A percentile compares a stretch with the other conserved stretches of the same genome.
phyloP scores from a whole-genome alignment of 1,284 basidiomycete species.

The Leccinum pachyderme region DNA sequence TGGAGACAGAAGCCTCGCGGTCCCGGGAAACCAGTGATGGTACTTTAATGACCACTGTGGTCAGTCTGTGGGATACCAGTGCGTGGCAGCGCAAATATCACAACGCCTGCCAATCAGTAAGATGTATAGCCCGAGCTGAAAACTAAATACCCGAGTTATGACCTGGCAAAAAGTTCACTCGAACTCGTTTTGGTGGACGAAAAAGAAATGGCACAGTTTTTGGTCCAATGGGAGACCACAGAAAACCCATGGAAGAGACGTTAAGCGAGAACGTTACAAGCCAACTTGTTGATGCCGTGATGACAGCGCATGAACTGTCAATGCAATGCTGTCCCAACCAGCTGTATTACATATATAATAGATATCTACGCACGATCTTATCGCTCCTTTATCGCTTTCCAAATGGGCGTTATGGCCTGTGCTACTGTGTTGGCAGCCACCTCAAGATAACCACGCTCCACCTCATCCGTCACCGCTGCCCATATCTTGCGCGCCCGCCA shows the following conservation, averaged over 20 bases:
- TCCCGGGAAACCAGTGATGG: neutral
- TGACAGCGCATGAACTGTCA: neutral
- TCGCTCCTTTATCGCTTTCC: conserved; percentile 25
- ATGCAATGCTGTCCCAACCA: too few species aligned
- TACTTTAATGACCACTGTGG: neutral
- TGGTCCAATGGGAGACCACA: too few species aligned
- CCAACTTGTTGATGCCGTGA: too few species aligned
- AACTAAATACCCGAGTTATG: too few species aligned
- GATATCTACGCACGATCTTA: conserved; percentile 9
- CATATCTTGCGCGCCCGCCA: conserved; percentile 36
- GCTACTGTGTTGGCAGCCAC: conserved; percentile 37
- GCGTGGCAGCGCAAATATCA: neutral
- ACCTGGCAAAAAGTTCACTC: too few species aligned
- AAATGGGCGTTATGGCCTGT: conserved; percentile 34
- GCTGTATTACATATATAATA: neutral
- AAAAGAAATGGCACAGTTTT: too few species aligned
- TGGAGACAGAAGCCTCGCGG: neutral
- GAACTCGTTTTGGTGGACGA: too few species aligned
- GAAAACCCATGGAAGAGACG: too few species aligned
- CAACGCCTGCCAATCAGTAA: neutral
- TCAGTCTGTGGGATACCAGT: neutral
- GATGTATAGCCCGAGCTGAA: too few species aligned
- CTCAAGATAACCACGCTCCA: conserved; percentile 31
- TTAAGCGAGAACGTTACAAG: too few species aligned
- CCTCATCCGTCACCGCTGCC: conserved; percentile 30